These are phyloP conservation scores for Monosporozyma siamensis DNA, from an alignment of 805 yeast genomes.

Conservation along the genomic window DNA sequence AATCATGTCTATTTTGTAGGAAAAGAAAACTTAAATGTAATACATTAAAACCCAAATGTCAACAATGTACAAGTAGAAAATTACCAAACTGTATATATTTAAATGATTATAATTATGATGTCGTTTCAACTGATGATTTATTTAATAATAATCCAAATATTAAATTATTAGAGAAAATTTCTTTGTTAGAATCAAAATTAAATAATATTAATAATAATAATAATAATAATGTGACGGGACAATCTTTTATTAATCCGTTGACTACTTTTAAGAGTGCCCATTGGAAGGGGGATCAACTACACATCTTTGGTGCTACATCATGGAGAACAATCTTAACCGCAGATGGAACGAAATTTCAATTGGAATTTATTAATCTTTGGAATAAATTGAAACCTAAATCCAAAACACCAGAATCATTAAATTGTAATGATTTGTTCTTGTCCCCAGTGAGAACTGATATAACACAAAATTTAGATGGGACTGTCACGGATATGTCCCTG, in stretches of 20 bases:
- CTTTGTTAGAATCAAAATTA: slow-evolving; percentile 13
- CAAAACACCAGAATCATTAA: slow-evolving; percentile 1
- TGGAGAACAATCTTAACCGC: slow-evolving; percentile 16
- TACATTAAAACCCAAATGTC: slow-evolving; percentile 36
- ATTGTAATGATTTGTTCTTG: neutral
- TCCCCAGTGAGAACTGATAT: neutral
- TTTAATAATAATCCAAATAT: slow-evolving; percentile 19
- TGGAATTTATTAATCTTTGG: slow-evolving; percentile 19
- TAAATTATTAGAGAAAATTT: slow-evolving; percentile 15
- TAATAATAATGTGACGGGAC: neutral
- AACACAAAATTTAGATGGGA: neutral
- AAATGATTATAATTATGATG: slow-evolving; percentile 15
- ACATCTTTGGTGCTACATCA: slow-evolving; percentile 26
- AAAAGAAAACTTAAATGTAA: slow-evolving; percentile 59
- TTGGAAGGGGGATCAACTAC: slow-evolving; percentile 2
- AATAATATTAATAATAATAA: neutral
- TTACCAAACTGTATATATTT: slow-evolving; percentile 23
- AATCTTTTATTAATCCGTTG: neutral
- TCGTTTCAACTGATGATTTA: slow-evolving; percentile 15
- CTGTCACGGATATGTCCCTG: neutral
- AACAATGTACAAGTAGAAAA: slow-evolving; percentile 33
- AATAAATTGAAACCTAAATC: slow-evolving; percentile 17
- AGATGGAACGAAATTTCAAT: slow-evolving; percentile 13
- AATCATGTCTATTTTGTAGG: slow-evolving; percentile 48
- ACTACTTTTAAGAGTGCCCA: slow-evolving; percentile 1